Conservation (phyloP, 208 protist genomes). For the Blastocrithidia nonstop region DNA sequence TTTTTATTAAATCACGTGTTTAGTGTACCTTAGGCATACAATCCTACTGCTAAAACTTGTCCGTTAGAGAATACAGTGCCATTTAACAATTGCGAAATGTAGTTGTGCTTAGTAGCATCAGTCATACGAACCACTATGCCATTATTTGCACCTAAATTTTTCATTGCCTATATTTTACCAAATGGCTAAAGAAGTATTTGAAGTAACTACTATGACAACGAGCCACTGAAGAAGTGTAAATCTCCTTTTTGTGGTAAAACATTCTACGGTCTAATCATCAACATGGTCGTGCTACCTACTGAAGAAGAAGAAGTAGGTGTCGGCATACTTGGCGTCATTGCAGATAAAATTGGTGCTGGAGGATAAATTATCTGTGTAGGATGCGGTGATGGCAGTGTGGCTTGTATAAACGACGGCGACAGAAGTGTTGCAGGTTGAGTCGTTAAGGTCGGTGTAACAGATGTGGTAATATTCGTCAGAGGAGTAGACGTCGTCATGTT, state of each 20-base stretch:
- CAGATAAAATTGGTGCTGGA: background rate
- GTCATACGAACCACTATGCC: constrained; percentile 42
- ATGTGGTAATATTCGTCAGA: constrained; percentile 11
- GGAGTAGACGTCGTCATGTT: no score
- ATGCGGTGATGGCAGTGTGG: background rate
- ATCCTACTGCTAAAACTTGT: constrained; percentile 35
- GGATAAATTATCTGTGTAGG: constrained; percentile 6
- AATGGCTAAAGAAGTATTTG: constrained; percentile 45
- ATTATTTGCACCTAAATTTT: constrained; percentile 21
- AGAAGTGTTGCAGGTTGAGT: background rate
- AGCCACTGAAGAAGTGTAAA: constrained; percentile 40
- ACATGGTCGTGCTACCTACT: background rate
- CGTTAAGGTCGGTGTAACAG: constrained; percentile 1
- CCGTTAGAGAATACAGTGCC: constrained; percentile 58
- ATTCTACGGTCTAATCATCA: background rate
- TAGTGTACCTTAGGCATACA: constrained; percentile 32
- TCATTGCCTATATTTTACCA: constrained; percentile 33
- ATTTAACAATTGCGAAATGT: constrained; percentile 65
- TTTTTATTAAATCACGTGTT: background rate
- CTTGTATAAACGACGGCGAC: constrained; percentile 1
- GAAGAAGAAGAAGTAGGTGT: background rate
- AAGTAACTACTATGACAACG: constrained; percentile 38
- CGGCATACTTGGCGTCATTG: background rate
- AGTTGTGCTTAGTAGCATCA: constrained; percentile 23
- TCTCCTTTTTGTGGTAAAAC: constrained; percentile 51